Evolutionary conservation across 2,329 filamentous ascomycete genomes (phyloP).

Genomic region (Paecilomyces variotii): DNA sequence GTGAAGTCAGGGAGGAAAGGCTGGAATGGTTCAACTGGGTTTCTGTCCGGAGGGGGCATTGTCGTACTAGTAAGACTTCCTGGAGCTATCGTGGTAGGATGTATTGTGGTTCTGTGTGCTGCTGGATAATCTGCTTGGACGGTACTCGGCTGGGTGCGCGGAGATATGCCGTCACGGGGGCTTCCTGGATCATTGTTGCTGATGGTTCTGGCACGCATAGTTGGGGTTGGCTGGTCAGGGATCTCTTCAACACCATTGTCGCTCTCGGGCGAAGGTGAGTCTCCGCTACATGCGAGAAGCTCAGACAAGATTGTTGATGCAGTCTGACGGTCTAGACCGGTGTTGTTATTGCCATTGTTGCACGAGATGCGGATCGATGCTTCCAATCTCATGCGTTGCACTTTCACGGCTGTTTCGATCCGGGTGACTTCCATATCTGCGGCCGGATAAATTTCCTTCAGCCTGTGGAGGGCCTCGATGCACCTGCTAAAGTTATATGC

Average conservation of each 20-base stretch:
- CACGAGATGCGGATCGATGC: slow-evolving; percentile 24
- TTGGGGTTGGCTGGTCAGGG: background rate
- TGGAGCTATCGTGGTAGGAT: background rate
- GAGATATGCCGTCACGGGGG: background rate
- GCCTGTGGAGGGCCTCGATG: slow-evolving; percentile 73
- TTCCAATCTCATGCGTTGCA: slow-evolving; percentile 19
- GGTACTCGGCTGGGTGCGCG: background rate
- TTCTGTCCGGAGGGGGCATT: background rate
- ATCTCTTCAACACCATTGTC: slow-evolving; percentile 4
- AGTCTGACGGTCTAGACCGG: background rate
- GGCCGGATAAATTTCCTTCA: slow-evolving; percentile 77
- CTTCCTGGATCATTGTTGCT: background rate
- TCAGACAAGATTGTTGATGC: background rate
- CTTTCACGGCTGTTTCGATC: slow-evolving; percentile 26
- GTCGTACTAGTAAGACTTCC: background rate
- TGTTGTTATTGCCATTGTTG: background rate
- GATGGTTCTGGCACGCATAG: background rate
- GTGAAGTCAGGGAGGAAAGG: background rate
- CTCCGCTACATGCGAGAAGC: background rate
- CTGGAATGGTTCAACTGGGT: background rate
- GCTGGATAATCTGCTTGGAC: background rate
- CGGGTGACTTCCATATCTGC: slow-evolving; percentile 60
- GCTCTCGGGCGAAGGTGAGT: background rate
- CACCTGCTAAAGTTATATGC: slow-evolving; percentile 73
- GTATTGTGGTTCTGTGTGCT: background rate